Evolutionary conservation across 192 early-diverging fungal genomes (phyloP).

Genomic region (Linnemannia schmuckeri): DNA sequence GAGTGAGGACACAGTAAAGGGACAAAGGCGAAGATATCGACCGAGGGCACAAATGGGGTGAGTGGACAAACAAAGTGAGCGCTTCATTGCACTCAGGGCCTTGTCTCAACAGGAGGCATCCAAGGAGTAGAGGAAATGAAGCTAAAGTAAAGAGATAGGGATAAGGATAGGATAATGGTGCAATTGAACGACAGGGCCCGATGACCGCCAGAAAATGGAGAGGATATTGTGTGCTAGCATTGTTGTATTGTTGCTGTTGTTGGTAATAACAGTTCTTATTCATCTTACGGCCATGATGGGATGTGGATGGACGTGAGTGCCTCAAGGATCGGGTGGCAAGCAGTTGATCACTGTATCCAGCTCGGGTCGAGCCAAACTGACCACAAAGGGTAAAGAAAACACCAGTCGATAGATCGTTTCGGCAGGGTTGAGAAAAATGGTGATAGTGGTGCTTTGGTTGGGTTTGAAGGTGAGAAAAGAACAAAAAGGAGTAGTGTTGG

Average conservation of each 20-base stretch:
- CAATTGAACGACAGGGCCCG: not conserved
- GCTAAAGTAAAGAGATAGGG: not conserved
- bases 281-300: not conserved
- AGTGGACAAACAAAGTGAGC: not conserved
- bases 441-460: not conserved
- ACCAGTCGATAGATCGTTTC: not conserved
- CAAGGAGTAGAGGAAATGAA: not conserved
- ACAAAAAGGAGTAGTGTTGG: not conserved
- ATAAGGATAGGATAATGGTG: not conserved
- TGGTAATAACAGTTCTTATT: too few relatives aligned
- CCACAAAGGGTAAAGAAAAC: too few relatives aligned
- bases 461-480: not conserved
- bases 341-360: not conserved
- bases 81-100: not conserved
- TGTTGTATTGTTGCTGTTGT: not conserved
- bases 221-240: not conserved
- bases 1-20: not conserved
- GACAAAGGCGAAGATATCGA: not conserved
- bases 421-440: not conserved
- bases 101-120: not conserved
- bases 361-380: not conserved
- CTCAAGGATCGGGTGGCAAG: not conserved
- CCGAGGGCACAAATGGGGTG: not conserved
- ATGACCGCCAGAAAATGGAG: not conserved
- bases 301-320: not conserved